These are phyloP conservation scores for Cinnamomum micranthum DNA, from an alignment of 164 flowering plant species.

Conservation along the genomic window DNA sequence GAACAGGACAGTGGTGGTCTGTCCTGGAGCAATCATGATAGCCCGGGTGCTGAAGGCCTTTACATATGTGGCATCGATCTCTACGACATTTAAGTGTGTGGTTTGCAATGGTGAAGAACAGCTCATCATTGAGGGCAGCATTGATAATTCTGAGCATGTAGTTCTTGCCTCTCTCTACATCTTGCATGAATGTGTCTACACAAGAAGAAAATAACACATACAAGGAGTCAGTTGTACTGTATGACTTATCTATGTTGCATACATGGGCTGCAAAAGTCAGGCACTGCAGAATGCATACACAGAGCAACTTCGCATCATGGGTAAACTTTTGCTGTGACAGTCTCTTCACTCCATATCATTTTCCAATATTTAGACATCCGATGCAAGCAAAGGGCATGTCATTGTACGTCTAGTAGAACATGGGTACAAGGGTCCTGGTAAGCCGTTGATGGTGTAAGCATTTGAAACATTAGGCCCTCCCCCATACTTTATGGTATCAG, in stretches of 20 bases:
- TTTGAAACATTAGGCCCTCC: slow-evolving; percentile 33
- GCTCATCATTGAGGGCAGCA: slow-evolving; percentile 48
- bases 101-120: slow-evolving; percentile 35
- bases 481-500: slow-evolving; percentile 34
- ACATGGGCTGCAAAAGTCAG: no score
- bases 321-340: background rate
- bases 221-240: background rate
- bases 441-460: slow-evolving; percentile 46
- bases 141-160: slow-evolving; percentile 59
- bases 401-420: slow-evolving; percentile 46
- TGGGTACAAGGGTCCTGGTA: slow-evolving; percentile 55
- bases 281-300: background rate
- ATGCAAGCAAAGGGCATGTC: no score
- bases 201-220: background rate
- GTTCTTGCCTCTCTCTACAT: slow-evolving; percentile 44
- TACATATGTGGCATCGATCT: slow-evolving; percentile 28
- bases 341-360: background rate
- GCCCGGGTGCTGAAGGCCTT: slow-evolving; percentile 29
- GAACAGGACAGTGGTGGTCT: slow-evolving; percentile 30
- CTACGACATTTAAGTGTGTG: slow-evolving; percentile 37
- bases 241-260: background rate
- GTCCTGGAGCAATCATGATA: slow-evolving; percentile 35
- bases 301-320: background rate
- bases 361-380: background rate
- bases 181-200: slow-evolving; percentile 44